Evolutionary conservation across 306 rosid genomes (phyloP).

Genomic region (Sphenostylis stenocarpa): DNA sequence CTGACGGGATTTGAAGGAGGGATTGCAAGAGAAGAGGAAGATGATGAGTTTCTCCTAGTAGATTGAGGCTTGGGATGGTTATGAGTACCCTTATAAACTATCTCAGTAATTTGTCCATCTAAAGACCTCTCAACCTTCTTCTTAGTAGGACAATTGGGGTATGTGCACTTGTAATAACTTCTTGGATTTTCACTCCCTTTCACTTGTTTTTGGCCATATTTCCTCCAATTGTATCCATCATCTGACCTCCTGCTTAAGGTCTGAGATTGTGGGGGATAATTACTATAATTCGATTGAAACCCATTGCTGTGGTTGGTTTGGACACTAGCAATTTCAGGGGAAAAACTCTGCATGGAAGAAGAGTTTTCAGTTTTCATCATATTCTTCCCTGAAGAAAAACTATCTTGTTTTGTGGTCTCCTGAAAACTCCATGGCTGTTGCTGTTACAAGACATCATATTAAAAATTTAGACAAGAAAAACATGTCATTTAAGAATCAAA

Average conservation of each 20-base stretch:
- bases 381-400: slow-evolving; percentile 32
- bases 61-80: slow-evolving; percentile 87
- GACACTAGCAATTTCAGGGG: slow-evolving; percentile 52
- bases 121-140: slow-evolving; percentile 86
- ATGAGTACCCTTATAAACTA: slow-evolving; percentile 86
- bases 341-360: slow-evolving; percentile 50
- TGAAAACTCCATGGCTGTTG: slow-evolving; percentile 58
- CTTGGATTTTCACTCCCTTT: slow-evolving; percentile 95
- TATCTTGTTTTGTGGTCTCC: slow-evolving; percentile 52
- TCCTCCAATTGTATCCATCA: slow-evolving; percentile 93
- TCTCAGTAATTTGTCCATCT: slow-evolving; percentile 93
- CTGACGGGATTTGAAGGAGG: slow-evolving; percentile 38
- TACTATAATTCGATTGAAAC: slow-evolving; percentile 43
- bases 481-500: background rate
- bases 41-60: slow-evolving; percentile 59
- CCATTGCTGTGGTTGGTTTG: slow-evolving; percentile 45
- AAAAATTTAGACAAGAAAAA: background rate
- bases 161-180: slow-evolving; percentile 94
- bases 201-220: slow-evolving; percentile 93
- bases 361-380: slow-evolving; percentile 53
- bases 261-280: slow-evolving; percentile 44
- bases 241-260: slow-evolving; percentile 61
- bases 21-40: slow-evolving; percentile 43
- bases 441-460: slow-evolving; percentile 28
- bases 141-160: slow-evolving; percentile 85